Conservation (phyloP, 1,284 basidiomycete genomes). For the Cutaneotrichosporon mucoides region DNA sequence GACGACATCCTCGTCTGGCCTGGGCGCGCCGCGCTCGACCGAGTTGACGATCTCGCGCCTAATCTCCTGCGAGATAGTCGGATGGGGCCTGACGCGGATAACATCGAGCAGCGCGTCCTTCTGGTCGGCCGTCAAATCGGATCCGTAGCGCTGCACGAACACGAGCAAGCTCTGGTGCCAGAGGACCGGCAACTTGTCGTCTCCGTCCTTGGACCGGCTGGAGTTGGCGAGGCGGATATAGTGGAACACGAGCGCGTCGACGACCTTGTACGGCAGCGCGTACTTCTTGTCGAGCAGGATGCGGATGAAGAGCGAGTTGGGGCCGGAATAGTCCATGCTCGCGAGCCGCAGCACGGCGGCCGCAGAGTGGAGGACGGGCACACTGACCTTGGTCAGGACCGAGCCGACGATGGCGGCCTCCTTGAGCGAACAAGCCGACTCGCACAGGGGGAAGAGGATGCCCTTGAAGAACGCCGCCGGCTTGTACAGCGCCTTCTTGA, state of each 20-base stretch:
- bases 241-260: constrained; percentile 96
- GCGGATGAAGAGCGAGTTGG: constrained; percentile 95
- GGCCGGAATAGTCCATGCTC: constrained; percentile 94
- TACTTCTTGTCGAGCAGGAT: constrained; percentile 98
- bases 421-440: constrained; percentile 83
- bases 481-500: constrained; percentile 92
- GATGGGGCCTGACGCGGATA: constrained; percentile 77
- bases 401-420: constrained; percentile 95
- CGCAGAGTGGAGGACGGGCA: constrained; percentile 93
- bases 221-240: constrained; percentile 91
- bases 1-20: constrained; percentile 45
- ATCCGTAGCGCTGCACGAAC: constrained; percentile 90
- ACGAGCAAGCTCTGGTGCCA: constrained; percentile 98
- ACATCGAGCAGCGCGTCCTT: constrained; percentile 97
- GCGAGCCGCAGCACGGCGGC: constrained; percentile 90
- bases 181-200: constrained; percentile 76
- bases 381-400: constrained; percentile 83
- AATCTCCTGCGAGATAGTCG: constrained; percentile 85
- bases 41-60: constrained; percentile 66
- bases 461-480: constrained; percentile 99
- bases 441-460: constrained; percentile 90
- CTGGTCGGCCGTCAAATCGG: constrained; percentile 95
- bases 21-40: constrained; percentile 52
- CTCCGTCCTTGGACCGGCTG: constrained; percentile 63
- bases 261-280: constrained; percentile 95